These are phyloP conservation scores for Eimeria nieschulzi DNA, from an alignment of 169 alveolate genomes.

Conservation along the genomic window DNA sequence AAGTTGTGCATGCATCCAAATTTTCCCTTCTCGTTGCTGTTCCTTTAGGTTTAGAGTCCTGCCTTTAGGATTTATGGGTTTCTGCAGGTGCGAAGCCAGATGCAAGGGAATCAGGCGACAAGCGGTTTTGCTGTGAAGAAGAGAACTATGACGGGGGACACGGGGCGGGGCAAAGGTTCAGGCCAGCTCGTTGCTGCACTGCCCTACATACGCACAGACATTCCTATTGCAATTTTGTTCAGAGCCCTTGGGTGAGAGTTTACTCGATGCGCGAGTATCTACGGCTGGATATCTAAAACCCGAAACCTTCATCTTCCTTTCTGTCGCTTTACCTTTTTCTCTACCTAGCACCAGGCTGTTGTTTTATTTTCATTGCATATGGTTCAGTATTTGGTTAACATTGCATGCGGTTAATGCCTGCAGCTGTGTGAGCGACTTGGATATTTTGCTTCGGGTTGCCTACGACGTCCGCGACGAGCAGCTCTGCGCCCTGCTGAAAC, in stretches of 20 bases:
- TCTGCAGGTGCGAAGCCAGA: conserved; percentile 89
- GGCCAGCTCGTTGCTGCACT: conserved; percentile 96
- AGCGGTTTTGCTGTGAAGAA: conserved; percentile 94
- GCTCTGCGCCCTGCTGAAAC: conserved; percentile 95
- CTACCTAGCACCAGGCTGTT: background rate
- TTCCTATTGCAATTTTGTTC: conserved; percentile 97
- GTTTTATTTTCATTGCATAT: background rate
- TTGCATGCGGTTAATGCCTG: conserved; percentile 83
- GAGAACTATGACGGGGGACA: conserved; percentile 73
- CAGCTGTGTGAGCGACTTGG: conserved; percentile 90
- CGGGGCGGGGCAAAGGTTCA: conserved; percentile 78
- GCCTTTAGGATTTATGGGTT: no score
- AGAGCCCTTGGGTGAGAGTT: conserved; percentile 95
- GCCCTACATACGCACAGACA: conserved; percentile 96
- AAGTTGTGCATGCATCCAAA: no score
- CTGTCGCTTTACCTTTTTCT: background rate
- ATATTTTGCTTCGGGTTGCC: conserved; percentile 89
- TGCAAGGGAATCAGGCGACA: conserved; percentile 95
- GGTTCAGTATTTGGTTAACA: background rate
- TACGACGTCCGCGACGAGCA: conserved; percentile 97
- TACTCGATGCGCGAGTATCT: background rate
- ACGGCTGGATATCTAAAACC: background rate
- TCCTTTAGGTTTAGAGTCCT: no score
- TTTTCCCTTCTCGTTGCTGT: no score
- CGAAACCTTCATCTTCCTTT: background rate